Conservation (phyloP, 768 basidiomycete species). For the Podaxis sp. region DNA sequence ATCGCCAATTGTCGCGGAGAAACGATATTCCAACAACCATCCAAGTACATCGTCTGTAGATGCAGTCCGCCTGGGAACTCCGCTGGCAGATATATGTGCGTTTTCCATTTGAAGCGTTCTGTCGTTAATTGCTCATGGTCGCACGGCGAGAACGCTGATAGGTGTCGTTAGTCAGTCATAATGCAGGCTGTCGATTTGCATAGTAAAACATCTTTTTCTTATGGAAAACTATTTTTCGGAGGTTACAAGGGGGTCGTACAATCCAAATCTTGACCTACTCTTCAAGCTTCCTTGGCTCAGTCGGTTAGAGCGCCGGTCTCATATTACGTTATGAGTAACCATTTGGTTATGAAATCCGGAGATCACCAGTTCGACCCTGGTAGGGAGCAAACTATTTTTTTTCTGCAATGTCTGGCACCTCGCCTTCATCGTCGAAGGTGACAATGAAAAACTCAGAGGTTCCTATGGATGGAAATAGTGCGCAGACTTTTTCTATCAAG, state of each 20-base stretch:
- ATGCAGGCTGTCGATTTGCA: too few relatives aligned
- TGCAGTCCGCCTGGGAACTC: constrained; percentile 22
- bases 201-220: too few relatives aligned
- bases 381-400: neutral
- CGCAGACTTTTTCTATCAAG: too few relatives aligned
- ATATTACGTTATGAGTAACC: constrained; percentile 6
- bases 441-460: too few relatives aligned
- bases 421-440: too few relatives aligned
- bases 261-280: neutral
- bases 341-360: constrained; percentile 3
- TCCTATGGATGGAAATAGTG: too few relatives aligned
- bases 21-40: constrained; percentile 18
- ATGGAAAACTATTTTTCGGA: neutral
- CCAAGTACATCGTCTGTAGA: constrained; percentile 20
- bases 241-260: neutral
- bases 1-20: constrained; percentile 30
- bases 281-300: constrained; percentile 9
- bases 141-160: neutral
- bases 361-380: constrained; percentile 13
- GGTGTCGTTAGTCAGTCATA: neutral
- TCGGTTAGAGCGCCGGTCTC: constrained; percentile 13
- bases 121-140: neutral
- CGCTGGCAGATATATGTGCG: neutral
- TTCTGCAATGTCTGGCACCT: too few relatives aligned
- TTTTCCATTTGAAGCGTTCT: neutral